These are phyloP conservation scores for Fusarium sambucinum DNA, from an alignment of 2,329 filamentous ascomycete genomes.

Conservation along the genomic window DNA sequence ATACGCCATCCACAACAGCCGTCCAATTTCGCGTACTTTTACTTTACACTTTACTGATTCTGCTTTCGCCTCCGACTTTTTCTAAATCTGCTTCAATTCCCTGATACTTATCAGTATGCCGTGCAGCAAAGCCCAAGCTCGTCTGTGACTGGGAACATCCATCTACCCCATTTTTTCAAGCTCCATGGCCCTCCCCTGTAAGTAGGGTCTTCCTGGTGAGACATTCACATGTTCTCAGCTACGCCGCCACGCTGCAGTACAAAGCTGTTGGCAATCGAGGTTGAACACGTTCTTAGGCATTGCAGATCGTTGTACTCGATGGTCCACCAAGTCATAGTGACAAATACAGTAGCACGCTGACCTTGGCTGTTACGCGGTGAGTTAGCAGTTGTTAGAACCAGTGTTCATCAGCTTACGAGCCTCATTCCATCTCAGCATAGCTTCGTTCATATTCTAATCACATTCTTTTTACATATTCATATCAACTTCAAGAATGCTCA, in stretches of 20 bases:
- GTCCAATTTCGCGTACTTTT: not conserved
- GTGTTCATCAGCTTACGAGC: not conserved
- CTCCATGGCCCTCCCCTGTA: slow-evolving; percentile 3
- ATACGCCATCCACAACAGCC: slow-evolving; percentile 10
- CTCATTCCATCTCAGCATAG: not conserved
- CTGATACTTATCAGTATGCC: not conserved
- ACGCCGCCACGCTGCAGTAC: slow-evolving; percentile 12
- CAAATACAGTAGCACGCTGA: not conserved
- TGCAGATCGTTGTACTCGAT: not conserved
- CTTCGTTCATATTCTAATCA: not conserved
- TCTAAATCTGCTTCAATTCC: not conserved
- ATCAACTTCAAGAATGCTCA: not conserved
- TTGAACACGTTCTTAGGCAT: not conserved
- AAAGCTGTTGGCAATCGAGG: not conserved
- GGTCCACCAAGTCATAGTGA: not conserved
- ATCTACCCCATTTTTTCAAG: slow-evolving; percentile 5
- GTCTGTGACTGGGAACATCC: not conserved
- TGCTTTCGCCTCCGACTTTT: not conserved
- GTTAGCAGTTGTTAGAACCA: not conserved
- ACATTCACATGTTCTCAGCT: slow-evolving; percentile 13
- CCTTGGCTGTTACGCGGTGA: not conserved
- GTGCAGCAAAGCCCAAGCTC: not conserved
- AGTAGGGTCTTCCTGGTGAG: slow-evolving; percentile 4
- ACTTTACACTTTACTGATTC: not conserved
- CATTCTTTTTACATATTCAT: not conserved